Evolutionary conservation across 306 rosid genomes (phyloP).

Genomic region (Luffa acutangula): DNA sequence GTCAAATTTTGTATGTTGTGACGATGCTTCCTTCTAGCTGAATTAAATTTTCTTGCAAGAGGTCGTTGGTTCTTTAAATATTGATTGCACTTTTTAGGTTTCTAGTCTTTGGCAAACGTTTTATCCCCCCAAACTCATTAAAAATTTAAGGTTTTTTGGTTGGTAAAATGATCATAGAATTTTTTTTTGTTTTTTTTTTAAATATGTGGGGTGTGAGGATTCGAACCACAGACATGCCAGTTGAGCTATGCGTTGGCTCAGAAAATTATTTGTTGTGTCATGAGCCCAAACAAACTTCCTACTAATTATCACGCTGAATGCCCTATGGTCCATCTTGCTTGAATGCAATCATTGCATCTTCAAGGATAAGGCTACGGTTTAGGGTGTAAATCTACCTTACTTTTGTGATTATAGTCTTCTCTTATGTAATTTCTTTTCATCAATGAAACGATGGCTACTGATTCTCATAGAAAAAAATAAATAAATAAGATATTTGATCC

Average conservation of each 20-base stretch:
- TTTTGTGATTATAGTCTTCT: too few species aligned
- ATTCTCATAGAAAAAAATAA: neutral
- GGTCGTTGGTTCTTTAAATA: neutral
- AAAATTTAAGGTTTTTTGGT: neutral
- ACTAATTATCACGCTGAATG: neutral
- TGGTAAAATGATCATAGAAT: neutral
- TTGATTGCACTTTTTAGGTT: neutral
- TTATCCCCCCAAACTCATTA: neutral
- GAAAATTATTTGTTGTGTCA: neutral
- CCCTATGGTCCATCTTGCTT: neutral
- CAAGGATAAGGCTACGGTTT: too few species aligned
- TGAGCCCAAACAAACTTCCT: neutral
- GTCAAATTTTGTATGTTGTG: constrained; percentile 2
- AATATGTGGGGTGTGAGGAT: too few species aligned
- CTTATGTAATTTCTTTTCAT: too few species aligned
- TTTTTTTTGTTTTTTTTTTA: neutral
- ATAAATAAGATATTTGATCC: too few species aligned
- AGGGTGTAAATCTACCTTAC: too few species aligned
- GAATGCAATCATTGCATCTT: too few species aligned
- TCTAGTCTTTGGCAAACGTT: neutral
- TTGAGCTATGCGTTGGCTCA: too few species aligned
- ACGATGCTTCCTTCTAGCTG: neutral
- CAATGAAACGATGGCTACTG: too few species aligned
- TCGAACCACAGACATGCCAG: too few species aligned
- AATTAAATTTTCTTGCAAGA: neutral